Conservation (phyloP, 257 asterid genomes). For the Anisodus tanguticus region DNA sequence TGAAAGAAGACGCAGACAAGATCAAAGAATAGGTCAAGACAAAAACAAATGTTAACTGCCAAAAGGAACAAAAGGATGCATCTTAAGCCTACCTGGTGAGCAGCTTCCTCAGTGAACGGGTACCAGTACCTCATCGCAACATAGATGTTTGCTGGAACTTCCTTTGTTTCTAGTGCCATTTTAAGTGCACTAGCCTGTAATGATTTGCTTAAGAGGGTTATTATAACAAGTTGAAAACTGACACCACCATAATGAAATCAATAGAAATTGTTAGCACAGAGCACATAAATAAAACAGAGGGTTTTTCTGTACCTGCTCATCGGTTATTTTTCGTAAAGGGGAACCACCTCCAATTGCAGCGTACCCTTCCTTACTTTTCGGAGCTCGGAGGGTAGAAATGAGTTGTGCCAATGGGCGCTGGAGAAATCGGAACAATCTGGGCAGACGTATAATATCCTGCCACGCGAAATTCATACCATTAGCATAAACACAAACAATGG, state of each 20-base stretch:
- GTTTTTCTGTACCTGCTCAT: constrained; percentile 69
- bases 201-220: constrained; percentile 25
- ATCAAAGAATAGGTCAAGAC: background rate
- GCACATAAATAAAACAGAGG: background rate
- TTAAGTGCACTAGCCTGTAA: constrained; percentile 78
- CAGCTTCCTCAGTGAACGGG: constrained; percentile 98
- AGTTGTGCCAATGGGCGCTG: constrained; percentile 93
- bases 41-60: background rate
- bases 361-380: constrained; percentile 95
- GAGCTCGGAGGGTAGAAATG: constrained; percentile 81
- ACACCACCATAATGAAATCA: background rate
- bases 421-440: constrained; percentile 82
- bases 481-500: background rate
- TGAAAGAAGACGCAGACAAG: background rate
- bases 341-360: constrained; percentile 99
- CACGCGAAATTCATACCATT: constrained; percentile 19
- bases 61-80: constrained; percentile 2
- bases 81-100: constrained; percentile 62
- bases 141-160: constrained; percentile 72
- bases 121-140: constrained; percentile 99
- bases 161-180: constrained; percentile 67
- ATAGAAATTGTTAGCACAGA: background rate
- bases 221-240: constrained; percentile 8
- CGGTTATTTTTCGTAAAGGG: constrained; percentile 86
- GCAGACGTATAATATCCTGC: constrained; percentile 97